phyloP scores from a whole-genome alignment of 2,329 filamentous ascomycete genomes.

The Epichloe amarillans region DNA sequence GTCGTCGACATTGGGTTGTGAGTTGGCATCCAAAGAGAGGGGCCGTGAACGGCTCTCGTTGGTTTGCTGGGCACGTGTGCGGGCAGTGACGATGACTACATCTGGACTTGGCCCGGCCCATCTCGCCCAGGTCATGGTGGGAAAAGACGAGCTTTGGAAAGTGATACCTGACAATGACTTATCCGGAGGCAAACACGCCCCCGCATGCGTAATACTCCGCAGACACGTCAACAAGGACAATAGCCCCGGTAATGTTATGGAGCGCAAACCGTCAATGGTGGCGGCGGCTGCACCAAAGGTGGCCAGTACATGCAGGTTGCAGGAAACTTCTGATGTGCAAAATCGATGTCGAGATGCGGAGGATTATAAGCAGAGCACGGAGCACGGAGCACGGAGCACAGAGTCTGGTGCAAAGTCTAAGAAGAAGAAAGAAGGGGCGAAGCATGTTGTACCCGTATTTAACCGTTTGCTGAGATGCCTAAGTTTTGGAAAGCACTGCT shows the following conservation, averaged over 20 bases:
- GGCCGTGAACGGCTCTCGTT: neutral
- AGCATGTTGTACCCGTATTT: neutral
- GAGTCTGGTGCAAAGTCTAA: neutral
- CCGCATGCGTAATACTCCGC: neutral
- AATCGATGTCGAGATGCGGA: neutral
- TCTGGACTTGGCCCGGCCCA: neutral
- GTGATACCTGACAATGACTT: neutral
- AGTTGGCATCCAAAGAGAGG: neutral
- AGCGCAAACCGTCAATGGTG: neutral
- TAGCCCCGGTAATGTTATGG: neutral
- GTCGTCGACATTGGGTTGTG: neutral
- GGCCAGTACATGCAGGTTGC: conserved; percentile 1
- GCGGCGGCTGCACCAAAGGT: conserved; percentile 2
- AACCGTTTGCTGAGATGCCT: too few species aligned
- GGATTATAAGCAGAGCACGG: too few species aligned
- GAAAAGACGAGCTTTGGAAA: neutral
- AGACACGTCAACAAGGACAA: conserved; percentile 5
- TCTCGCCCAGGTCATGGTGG: neutral
- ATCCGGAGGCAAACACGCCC: neutral
- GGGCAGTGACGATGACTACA: neutral
- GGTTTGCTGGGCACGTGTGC: neutral
- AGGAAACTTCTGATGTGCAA: conserved; percentile 1
- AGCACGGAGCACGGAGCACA: neutral
- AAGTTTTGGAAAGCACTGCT: neutral
- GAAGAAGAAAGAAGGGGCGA: neutral